Percentiles rank a stretch among this genome's conserved stretches.
Conservation (phyloP, 345 rosid genomes). For the Murraya paniculata region DNA sequence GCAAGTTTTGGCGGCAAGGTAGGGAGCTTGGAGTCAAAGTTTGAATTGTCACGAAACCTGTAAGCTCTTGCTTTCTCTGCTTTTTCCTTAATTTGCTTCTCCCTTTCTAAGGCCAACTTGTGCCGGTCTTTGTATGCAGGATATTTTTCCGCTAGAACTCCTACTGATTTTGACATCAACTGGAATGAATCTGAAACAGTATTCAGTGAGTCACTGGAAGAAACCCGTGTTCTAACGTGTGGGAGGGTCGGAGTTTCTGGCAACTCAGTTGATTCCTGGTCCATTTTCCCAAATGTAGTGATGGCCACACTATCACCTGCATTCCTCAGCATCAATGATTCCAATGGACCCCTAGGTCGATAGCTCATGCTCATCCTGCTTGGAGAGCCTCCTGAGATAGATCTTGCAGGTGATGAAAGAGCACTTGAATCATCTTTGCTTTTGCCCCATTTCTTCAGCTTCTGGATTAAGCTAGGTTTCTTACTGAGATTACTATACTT, state of each 20-base stretch:
- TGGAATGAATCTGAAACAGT: constrained; percentile 74
- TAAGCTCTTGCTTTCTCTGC: constrained; percentile 81
- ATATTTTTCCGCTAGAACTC: constrained; percentile 75
- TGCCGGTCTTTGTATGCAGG: constrained; percentile 94
- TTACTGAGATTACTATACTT: constrained; percentile 74
- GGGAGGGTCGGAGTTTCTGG: constrained; percentile 61
- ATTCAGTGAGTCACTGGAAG: constrained; percentile 57
- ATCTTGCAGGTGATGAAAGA: constrained; percentile 71
- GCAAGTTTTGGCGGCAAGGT: constrained; percentile 73
- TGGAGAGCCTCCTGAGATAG: constrained; percentile 72
- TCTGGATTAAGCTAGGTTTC: constrained; percentile 71
- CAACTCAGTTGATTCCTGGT: constrained; percentile 55
- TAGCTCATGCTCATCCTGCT: constrained; percentile 64
- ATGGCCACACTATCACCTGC: constrained; percentile 78
- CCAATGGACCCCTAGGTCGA: constrained; percentile 78
- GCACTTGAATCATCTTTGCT: constrained; percentile 81
- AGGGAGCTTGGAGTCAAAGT: constrained; percentile 24
- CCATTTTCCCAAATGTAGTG: constrained; percentile 73
- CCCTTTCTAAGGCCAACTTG: constrained; percentile 85
- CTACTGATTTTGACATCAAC: constrained; percentile 86
- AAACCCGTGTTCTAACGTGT: constrained; percentile 47
- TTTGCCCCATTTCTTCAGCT: constrained; percentile 87
- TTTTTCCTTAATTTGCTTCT: constrained; percentile 74
- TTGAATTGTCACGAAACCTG: constrained; percentile 49
- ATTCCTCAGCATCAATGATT: constrained; percentile 82